A percentile compares a stretch with the other conserved stretches of the same genome.
Evolutionary conservation across 768 basidiomycete genomes (phyloP).

Genomic region (Mycena metata): DNA sequence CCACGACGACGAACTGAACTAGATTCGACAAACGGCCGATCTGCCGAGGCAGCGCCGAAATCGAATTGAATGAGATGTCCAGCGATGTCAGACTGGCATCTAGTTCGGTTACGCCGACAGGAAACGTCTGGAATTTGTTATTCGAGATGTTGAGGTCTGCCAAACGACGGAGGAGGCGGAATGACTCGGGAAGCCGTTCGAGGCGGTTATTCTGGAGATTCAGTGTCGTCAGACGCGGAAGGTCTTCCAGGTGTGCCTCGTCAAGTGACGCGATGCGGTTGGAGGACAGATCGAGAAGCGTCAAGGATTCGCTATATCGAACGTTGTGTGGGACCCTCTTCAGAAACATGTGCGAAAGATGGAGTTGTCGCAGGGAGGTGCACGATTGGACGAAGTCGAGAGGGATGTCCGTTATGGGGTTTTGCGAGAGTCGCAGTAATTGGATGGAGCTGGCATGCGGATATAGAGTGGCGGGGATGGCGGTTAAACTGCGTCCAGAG

Average conservation of each 20-base stretch:
- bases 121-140: slow-evolving; percentile 88
- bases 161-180: slow-evolving; percentile 78
- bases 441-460: slow-evolving; percentile 86
- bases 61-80: slow-evolving; percentile 95
- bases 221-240: slow-evolving; percentile 75
- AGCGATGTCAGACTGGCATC: slow-evolving; percentile 74
- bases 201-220: slow-evolving; percentile 93
- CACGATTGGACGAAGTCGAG: slow-evolving; percentile 96
- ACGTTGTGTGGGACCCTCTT: slow-evolving; percentile 92
- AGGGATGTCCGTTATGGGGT: slow-evolving; percentile 96
- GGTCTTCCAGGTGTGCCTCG: slow-evolving; percentile 83
- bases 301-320: slow-evolving; percentile 76
- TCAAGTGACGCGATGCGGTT: slow-evolving; percentile 93
- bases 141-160: slow-evolving; percentile 92
- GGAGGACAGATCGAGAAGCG: slow-evolving; percentile 89
- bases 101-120: slow-evolving; percentile 79
- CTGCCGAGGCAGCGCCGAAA: slow-evolving; percentile 83
- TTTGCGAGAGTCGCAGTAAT: slow-evolving; percentile 89
- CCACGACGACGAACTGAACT: slow-evolving; percentile 81
- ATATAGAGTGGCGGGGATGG: slow-evolving; percentile 90
- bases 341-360: slow-evolving; percentile 91
- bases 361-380: slow-evolving; percentile 83
- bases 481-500: slow-evolving; percentile 80
- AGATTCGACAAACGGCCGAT: slow-evolving; percentile 79
- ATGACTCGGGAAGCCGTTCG: slow-evolving; percentile 86